Base-by-base conservation (phyloP, 192 early-diverging fungal species). In the Coemansia sp. region DNA sequence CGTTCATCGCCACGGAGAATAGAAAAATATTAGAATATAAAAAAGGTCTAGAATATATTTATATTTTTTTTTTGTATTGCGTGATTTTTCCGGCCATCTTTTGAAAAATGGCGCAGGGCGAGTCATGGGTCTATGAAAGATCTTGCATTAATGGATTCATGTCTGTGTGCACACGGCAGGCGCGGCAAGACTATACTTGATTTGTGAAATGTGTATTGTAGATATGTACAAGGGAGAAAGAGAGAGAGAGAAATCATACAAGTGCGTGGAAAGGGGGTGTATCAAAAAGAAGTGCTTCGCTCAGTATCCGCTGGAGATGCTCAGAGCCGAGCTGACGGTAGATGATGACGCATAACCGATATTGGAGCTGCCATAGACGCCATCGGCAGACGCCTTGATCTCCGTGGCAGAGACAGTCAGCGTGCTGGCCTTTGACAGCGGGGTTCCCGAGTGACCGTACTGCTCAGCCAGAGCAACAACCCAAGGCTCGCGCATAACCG, bases 401-500 rank as follows among this genome's bases (percentile, higher is more conserved):
- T 77, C 72, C 8, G 67, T 63, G 20, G 70, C 64, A 33, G 74
- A 68, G 22, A 64, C 42, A 2, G 68, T 69, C 6, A 79, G 67
- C 7, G 72, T 74, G 68, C 60, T 70, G 12, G 72, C 59, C 68
- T 79, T 79, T 22, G 77, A 79, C 60, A 79, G 34, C 31, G 72
- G 34, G 5, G 69, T 36, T 13, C 65, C 49, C 57, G 40, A 49
- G 24, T 69, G 62, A 33, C 74, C 82, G 24, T 51, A 80, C 47
- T 72, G 74, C 36, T 73, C 74, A 3, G 40, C 59, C 34, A 86
- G 71, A 27, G 47, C 46, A 27, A 27, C 66, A 13, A 96, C 61
- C 95, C 95, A 97, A 63, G 88, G 82, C 73, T 95, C 90, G 34
- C 77, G 73, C 62, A 93, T 68, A 8, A 96, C 91, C 46, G 88